phyloP scores from a whole-genome alignment of 176 grass and related monocot genomes.

The sorghum (Sorghum bicolor) region Sorghum_bicolor_NCBIv3 NC_012870.2:61377001-61377500 shows the following conservation, averaged over 20 bases:
- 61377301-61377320: not conserved
- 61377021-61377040: not conserved
- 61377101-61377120: slow-evolving; percentile 97
- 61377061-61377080: not conserved
- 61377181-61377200: slow-evolving; percentile 91
- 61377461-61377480: slow-evolving; percentile 89
- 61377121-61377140: slow-evolving; percentile 80
- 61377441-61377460: slow-evolving; percentile 85
- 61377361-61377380: not conserved
- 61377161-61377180: slow-evolving; percentile 96
- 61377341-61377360: not conserved
- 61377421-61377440: slow-evolving; percentile 59
- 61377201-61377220: slow-evolving; percentile 86
- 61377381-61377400: slow-evolving; percentile 19
- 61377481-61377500: slow-evolving; percentile 86
- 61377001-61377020: not conserved
- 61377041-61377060: not conserved
- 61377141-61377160: slow-evolving; percentile 96
- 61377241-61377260: slow-evolving; percentile 50
- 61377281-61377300: not conserved
- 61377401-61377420: slow-evolving; percentile 41
- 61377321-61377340: not conserved
- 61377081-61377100: slow-evolving; percentile 97
- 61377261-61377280: not conserved
- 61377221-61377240: slow-evolving; percentile 71